Evolutionary conservation across 2,329 filamentous ascomycete genomes (phyloP).

Genomic region (Fusarium veterinarium): DNA sequence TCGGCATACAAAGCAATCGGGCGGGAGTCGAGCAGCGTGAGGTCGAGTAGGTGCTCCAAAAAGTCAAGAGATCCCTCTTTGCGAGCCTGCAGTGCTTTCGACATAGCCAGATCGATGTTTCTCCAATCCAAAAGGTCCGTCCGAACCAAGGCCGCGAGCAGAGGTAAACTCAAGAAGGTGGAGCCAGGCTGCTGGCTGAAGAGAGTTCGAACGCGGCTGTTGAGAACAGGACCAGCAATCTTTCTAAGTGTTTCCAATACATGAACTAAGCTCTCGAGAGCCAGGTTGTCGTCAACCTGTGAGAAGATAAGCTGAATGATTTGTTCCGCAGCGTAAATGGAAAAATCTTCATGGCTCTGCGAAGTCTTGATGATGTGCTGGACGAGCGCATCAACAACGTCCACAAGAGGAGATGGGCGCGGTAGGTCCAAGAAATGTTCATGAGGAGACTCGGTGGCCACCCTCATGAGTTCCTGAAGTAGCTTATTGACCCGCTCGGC

Average conservation of each 20-base stretch:
- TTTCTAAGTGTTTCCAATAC: constrained; percentile 70
- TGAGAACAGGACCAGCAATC: constrained; percentile 66
- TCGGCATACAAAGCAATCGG: constrained; percentile 85
- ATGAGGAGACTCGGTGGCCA: constrained; percentile 64
- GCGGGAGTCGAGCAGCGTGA: constrained; percentile 80
- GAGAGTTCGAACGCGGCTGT: constrained; percentile 65
- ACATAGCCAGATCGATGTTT: constrained; percentile 76
- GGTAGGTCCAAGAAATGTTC: constrained; percentile 71
- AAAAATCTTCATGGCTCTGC: constrained; percentile 70
- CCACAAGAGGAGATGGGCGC: constrained; percentile 68
- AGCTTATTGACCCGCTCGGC: constrained; percentile 69
- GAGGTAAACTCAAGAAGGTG: constrained; percentile 66
- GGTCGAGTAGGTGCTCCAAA: constrained; percentile 81
- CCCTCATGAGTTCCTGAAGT: constrained; percentile 66
- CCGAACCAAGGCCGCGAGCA: constrained; percentile 67
- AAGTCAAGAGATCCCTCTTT: constrained; percentile 81
- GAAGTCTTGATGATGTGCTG: constrained; percentile 72
- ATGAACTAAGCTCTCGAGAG: constrained; percentile 71
- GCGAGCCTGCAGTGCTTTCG: constrained; percentile 76
- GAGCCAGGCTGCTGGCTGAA: constrained; percentile 68
- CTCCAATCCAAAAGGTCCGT: constrained; percentile 72
- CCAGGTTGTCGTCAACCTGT: constrained; percentile 64
- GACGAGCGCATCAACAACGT: constrained; percentile 70
- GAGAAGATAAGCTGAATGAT: constrained; percentile 69
- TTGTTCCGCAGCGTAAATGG: constrained; percentile 69